Percentiles rank a stretch among this genome's conserved stretches.
Conservation (phyloP, 2,329 filamentous ascomycete species). For the Phaeosphaeriaceae sp. region DNA sequence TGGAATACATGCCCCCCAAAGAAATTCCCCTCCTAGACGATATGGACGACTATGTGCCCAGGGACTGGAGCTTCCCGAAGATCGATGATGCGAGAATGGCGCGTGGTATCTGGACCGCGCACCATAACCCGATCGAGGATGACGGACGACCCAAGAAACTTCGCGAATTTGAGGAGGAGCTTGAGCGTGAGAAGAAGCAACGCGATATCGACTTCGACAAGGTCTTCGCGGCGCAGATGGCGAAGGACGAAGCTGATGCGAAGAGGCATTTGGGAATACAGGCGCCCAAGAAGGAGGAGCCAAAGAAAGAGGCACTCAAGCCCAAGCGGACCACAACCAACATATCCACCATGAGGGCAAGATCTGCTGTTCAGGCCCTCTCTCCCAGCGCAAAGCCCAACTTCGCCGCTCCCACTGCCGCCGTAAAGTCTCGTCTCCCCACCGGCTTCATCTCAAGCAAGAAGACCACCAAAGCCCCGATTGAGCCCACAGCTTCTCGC, state of each 20-base stretch:
- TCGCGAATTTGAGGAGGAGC: slow-evolving; percentile 59
- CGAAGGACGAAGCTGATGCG: slow-evolving; percentile 59
- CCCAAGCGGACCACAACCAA: slow-evolving; percentile 31
- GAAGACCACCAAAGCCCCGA: slow-evolving; percentile 47
- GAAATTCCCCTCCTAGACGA: slow-evolving; percentile 68
- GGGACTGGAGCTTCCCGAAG: slow-evolving; percentile 60
- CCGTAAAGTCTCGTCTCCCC: slow-evolving; percentile 49
- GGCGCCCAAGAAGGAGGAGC: slow-evolving; percentile 34
- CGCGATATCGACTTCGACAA: slow-evolving; percentile 72
- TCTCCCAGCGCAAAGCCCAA: slow-evolving; percentile 41
- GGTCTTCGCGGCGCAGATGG: slow-evolving; percentile 68
- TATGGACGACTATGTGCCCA: slow-evolving; percentile 68
- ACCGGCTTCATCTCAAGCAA: slow-evolving; percentile 46
- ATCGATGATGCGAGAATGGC: slow-evolving; percentile 62
- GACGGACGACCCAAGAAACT: slow-evolving; percentile 70
- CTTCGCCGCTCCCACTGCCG: slow-evolving; percentile 49
- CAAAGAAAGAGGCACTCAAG: slow-evolving; percentile 32
- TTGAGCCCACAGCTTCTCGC: slow-evolving; percentile 61
- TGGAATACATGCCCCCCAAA: slow-evolving; percentile 87
- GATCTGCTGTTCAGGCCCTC: slow-evolving; percentile 55
- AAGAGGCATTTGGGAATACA: slow-evolving; percentile 38
- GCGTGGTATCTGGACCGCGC: slow-evolving; percentile 59
- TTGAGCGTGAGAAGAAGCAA: slow-evolving; percentile 56
- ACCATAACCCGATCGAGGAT: slow-evolving; percentile 66
- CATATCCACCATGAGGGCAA: slow-evolving; percentile 63